phyloP scores from a whole-genome alignment of 176 grass and related monocot species.

The Aechmea fasciata region DNA sequence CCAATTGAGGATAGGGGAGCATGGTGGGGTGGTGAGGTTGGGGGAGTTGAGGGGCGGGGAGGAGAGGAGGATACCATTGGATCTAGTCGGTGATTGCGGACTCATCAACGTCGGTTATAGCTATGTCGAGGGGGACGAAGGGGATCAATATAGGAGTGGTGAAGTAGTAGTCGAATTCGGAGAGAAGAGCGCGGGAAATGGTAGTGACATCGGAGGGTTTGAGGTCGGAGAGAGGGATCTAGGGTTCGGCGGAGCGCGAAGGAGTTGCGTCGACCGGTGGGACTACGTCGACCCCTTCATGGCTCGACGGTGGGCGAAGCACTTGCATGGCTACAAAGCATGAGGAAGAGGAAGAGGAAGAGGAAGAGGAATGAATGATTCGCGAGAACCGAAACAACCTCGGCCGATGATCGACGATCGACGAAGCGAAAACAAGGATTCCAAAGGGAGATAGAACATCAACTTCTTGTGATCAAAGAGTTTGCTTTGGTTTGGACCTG shows the following conservation, averaged over 20 bases:
- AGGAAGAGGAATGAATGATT: background rate
- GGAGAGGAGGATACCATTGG: conserved; percentile 73
- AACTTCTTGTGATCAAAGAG: too few species aligned
- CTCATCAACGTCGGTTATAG: conserved; percentile 54
- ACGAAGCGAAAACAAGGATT: too few species aligned
- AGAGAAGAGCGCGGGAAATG: conserved; percentile 36
- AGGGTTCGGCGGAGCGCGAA: conserved; percentile 32
- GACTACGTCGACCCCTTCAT: conserved; percentile 82
- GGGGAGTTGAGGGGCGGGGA: conserved; percentile 81
- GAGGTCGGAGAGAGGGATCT: conserved; percentile 28
- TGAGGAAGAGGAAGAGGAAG: conserved; percentile 6
- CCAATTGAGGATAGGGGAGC: conserved; percentile 64
- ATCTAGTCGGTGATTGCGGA: conserved; percentile 44
- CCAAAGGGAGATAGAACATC: too few species aligned
- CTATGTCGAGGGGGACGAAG: conserved; percentile 62
- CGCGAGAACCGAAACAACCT: too few species aligned
- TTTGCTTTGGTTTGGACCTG: too few species aligned
- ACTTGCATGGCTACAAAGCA: conserved; percentile 70
- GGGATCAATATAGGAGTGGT: conserved; percentile 49
- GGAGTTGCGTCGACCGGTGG: conserved; percentile 49
- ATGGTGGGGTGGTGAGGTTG: conserved; percentile 46
- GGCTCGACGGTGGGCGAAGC: conserved; percentile 81
- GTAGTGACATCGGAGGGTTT: background rate
- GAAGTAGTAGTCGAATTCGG: conserved; percentile 46
- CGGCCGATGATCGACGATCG: too few species aligned